Base-by-base conservation (phyloP, 495 filamentous ascomycete genomes). In the Neurospora discreta region DNA sequence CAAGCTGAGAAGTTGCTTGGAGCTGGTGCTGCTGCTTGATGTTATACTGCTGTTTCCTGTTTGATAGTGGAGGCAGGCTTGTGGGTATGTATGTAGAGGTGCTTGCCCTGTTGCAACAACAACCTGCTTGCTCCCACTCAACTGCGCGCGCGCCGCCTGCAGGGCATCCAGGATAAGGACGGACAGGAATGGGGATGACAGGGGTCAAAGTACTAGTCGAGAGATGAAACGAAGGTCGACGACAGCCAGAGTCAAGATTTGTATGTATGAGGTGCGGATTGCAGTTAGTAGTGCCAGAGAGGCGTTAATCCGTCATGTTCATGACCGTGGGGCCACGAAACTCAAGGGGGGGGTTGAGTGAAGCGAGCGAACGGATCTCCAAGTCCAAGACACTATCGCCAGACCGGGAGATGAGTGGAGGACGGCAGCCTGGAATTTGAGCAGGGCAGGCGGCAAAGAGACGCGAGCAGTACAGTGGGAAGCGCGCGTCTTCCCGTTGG, bases 401-500 rank as follows among this genome's bases (percentile, higher is more conserved):
- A 39, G 73, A 71, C 73, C 60, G 69, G 70, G 75, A 77, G 69
- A 76, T 73, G 76, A 80, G 77, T 80, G 79, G 79, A 77, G 73
- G 78, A 76, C 73, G 76, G 68, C 71, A 23, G 68, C 71, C 70
- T 73, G 77, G 70, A 75, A 67, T 58, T 58, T 36, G 70, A 70
- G 67, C 65, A 43, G 71, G 69, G 70, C 72, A 70, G 77, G 79
- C 78, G 78, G 80, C 75, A 80, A 80, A 80, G 76, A 80, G 74
- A 79, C 78, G 77, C 79, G 77, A 79, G 76, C 78, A 68, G 72
- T 65, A 65, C 52, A 65, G 72, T 73, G 68, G 69, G 78, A 81
- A 81, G 77, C 78, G 80, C 79, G 79, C 79, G 79, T 81, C 80
- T 80, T 79, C 60, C 60, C 72, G 43, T 68, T 70, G 72, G 41